Evolutionary conservation across 192 early-diverging fungal species (phyloP), one percentile per base, ranked within the genome.

Genomic region (Podila horticola): DNA sequence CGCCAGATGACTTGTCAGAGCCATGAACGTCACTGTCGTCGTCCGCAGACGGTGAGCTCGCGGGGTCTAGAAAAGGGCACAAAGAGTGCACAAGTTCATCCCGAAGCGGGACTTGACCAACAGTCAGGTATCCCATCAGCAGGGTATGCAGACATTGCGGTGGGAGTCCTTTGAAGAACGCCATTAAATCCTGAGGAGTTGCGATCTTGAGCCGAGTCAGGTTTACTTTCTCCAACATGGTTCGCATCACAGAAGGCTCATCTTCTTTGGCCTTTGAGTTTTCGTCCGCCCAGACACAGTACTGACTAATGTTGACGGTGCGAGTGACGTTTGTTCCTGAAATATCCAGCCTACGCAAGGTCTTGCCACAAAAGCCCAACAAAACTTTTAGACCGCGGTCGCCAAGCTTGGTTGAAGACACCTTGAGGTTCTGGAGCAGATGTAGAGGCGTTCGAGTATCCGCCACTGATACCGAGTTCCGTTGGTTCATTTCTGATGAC

Each of bases 181-280:
- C 36, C 36, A 62, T 3, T 5, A 77, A 49, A 17, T 71, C 69
- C 13, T 28, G 52, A 0, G 75, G 64, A 5, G 75, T 67, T 11
- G 26, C 26, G 10, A 77, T 38, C 38, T 71, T 77, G 12, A 77
- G 59, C 15, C 75, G 41, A 49, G 69, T 77, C 55, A 77, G 24
- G 59, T 77, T 77, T 48, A 77, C 24, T 29, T 77, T 77, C 17
- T 77, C 75, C 33, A 77, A n/a, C 8, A 28, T 24, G 31, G 75
- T 77, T 24, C 15, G 61, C 20, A 17, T 0, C 49, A 22, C 20
- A 33, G 30, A 10, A 22, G 45, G 33, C 24, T 22, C 15, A 3
- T 9, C 50, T 4, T 29, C 48, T 19, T 13, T 19, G 1, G 19
- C n/a, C n/a, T 17, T 20, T 30, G 3, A 26, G 15, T 66, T 45